Evolutionary conservation across 2,329 filamentous ascomycete species (phyloP).

Genomic region (Neoarthrinium moseri): DNA sequence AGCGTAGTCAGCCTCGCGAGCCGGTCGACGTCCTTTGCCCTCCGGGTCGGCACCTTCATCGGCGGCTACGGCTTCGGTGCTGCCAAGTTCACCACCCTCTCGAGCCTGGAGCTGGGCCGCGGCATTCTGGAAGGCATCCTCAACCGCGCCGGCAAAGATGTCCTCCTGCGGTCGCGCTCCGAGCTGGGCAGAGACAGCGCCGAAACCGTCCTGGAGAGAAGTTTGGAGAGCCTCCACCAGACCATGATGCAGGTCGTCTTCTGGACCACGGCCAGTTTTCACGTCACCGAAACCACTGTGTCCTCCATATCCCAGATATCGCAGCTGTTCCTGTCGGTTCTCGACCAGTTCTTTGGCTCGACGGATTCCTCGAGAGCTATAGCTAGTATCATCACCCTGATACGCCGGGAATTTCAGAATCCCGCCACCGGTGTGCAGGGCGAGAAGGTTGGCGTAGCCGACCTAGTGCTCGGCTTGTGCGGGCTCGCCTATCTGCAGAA

Average conservation of each 20-base stretch:
- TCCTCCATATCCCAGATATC: constrained; percentile 55
- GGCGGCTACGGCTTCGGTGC: constrained; percentile 51
- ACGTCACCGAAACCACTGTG: constrained; percentile 54
- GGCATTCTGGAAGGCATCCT: constrained; percentile 54
- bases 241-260: constrained; percentile 60
- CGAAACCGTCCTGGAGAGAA: constrained; percentile 55
- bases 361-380: constrained; percentile 70
- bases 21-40: constrained; percentile 56
- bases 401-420: constrained; percentile 63
- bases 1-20: constrained; percentile 60
- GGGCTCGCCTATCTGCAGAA: constrained; percentile 62
- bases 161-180: constrained; percentile 40
- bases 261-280: constrained; percentile 60
- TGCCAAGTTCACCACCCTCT: constrained; percentile 55
- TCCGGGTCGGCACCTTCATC: constrained; percentile 52
- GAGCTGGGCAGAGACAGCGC: constrained; percentile 50
- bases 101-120: constrained; percentile 56
- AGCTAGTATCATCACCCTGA: constrained; percentile 63
- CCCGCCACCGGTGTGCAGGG: constrained; percentile 58
- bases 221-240: constrained; percentile 54
- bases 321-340: constrained; percentile 54
- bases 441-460: constrained; percentile 59
- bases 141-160: constrained; percentile 50
- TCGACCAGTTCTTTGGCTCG: constrained; percentile 65
- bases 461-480: constrained; percentile 60